Evolutionary conservation across 306 rosid species (phyloP).

Genomic region (Neltuma alba): DNA sequence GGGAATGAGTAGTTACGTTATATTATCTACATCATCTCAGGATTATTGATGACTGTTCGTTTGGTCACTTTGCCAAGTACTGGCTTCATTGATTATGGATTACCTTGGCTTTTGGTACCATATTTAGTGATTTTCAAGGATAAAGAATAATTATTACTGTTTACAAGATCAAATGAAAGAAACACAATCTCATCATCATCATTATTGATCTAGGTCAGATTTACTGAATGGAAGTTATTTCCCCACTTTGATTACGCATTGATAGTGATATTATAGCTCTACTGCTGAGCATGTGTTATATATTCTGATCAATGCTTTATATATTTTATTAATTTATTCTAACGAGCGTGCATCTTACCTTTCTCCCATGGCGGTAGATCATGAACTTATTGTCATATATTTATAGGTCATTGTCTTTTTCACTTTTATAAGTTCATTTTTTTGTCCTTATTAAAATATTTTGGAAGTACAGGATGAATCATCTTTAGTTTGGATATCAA

Average conservation of each 20-base stretch:
- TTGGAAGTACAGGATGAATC: slow-evolving; percentile 73
- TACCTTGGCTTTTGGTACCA: slow-evolving; percentile 8
- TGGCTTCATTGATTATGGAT: neutral
- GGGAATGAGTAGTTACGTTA: neutral
- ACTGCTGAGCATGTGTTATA: slow-evolving; percentile 9
- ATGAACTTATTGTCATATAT: slow-evolving; percentile 17
- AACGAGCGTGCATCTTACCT: slow-evolving; percentile 2
- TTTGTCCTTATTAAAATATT: slow-evolving; percentile 35
- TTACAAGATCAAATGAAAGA: neutral
- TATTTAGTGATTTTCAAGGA: slow-evolving; percentile 9
- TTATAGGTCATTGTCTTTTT: neutral
- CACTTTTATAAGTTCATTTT: slow-evolving; percentile 34
- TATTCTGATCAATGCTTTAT: slow-evolving; percentile 22
- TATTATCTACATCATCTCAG: neutral
- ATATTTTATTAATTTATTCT: slow-evolving; percentile 11
- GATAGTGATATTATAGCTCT: slow-evolving; percentile 10
- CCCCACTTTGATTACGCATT: slow-evolving; percentile 6
- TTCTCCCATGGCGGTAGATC: slow-evolving; percentile 11
- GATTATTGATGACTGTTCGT: neutral
- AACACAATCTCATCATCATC: neutral
- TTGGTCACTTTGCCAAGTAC: slow-evolving; percentile 18
- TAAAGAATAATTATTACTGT: slow-evolving; percentile 12
- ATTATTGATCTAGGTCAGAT: neutral
- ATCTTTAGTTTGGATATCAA: slow-evolving; percentile 90
- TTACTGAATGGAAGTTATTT: slow-evolving; percentile 8